Conservation (phyloP, 2,329 filamentous ascomycete genomes). For the Lasiodiplodia gonubiensis region DNA sequence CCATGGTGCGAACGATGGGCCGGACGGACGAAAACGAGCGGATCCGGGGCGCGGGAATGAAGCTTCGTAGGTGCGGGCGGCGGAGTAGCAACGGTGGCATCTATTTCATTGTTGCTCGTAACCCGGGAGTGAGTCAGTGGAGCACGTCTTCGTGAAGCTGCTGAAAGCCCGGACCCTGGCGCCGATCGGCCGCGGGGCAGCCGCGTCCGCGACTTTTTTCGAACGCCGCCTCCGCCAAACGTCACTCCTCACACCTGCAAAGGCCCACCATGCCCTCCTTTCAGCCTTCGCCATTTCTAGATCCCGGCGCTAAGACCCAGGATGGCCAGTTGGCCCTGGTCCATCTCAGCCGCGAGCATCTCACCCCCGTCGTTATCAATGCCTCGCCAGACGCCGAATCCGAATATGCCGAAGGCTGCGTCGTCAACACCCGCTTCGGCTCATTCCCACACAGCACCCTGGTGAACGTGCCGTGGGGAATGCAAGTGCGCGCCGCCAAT, state of each 20-base stretch:
- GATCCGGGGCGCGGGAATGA: slow-evolving; percentile 33
- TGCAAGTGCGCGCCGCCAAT: slow-evolving; percentile 84
- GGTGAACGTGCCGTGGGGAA: slow-evolving; percentile 82
- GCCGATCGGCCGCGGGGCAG: slow-evolving; percentile 27
- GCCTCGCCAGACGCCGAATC: slow-evolving; percentile 40
- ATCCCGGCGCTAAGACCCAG: slow-evolving; percentile 67
- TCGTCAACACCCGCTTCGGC: slow-evolving; percentile 89
- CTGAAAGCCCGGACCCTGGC: slow-evolving; percentile 12
- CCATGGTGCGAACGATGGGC: slow-evolving; percentile 40
- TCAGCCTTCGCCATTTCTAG: slow-evolving; percentile 75
- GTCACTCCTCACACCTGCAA: background rate
- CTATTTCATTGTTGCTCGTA: slow-evolving; percentile 27
- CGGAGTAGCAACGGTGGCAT: slow-evolving; percentile 29
- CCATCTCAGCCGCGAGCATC: slow-evolving; percentile 85
- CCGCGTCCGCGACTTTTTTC: slow-evolving; percentile 26
- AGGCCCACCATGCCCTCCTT: slow-evolving; percentile 22
- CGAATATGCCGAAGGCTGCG: slow-evolving; percentile 53
- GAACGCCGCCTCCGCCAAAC: slow-evolving; percentile 2
- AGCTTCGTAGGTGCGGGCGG: slow-evolving; percentile 29
- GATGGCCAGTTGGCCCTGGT: slow-evolving; percentile 77
- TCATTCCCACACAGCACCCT: slow-evolving; percentile 65
- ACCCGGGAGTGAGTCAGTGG: slow-evolving; percentile 12
- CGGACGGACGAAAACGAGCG: slow-evolving; percentile 27
- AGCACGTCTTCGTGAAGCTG: slow-evolving; percentile 20
- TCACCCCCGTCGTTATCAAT: slow-evolving; percentile 71